Evolutionary conservation across 768 basidiomycete genomes (phyloP), one percentile per base, ranked within the genome.

Genomic region (Russula foetens): DNA sequence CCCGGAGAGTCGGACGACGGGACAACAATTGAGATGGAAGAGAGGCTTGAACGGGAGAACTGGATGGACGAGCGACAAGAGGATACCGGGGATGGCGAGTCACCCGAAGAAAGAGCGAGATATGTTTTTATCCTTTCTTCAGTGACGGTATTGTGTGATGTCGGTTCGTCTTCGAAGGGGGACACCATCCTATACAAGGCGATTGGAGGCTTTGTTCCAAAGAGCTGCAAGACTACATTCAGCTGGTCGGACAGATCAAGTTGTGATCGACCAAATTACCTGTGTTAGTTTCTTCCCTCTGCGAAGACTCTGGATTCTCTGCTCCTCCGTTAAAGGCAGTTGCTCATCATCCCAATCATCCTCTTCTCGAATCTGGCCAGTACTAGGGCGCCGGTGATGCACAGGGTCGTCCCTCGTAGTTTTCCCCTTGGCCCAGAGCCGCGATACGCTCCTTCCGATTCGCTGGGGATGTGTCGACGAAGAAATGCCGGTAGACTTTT

Each of bases 241-340:
- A 47, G 35, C 7, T 52, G 48, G 39, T 26, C 21, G 35, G 12
- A 14, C n/a, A 56, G 11, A 17, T 23, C 23, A 45, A 49, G 12
- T 23, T 23, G 33, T 39, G 39, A 46, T 61, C 50, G 47, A 26
- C 23, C 44, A 52, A 70, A 31, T n/a, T 63, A 82, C 81, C 75
- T 81, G 77, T 6, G 75, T 68, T 71, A 83, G 77, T 69, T 82
- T 83, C 60, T 75, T 68, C 31, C 78, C 79, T 31, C 80, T 76
- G 62, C 73, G 75, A 56, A 82, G 73, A 54, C 74, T 76, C 58
- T 76, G 59, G 9, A 71, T 67, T 55, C 75, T 70, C 65, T 80
- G 74, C 49, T 68, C 70, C 57, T 75, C 76, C 15, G 62, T 63
- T 58, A 69, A 54, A 12, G 64, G 55, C 14, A 28, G 58, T 41